phyloP scores from a whole-genome alignment of 1,284 basidiomycete species.

The Trametes sp. region DNA sequence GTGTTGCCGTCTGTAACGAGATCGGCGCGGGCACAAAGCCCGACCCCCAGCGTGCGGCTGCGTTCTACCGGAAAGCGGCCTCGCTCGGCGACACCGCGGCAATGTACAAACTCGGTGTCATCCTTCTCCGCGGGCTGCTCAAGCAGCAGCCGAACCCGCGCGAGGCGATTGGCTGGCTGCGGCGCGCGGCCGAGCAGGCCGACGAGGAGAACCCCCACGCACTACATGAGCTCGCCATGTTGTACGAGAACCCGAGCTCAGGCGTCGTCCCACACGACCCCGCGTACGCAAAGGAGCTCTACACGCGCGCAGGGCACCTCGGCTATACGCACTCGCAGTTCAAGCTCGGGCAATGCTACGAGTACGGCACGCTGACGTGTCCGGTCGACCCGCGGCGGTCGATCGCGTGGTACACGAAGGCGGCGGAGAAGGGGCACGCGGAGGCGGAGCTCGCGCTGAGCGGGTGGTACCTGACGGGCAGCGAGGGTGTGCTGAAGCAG shows the following conservation, averaged over 20 bases:
- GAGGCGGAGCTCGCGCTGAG: conserved; percentile 96
- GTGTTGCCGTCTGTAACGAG: conserved; percentile 98
- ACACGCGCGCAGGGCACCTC: conserved; percentile 92
- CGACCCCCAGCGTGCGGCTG: conserved; percentile 88
- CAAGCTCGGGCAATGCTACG: conserved; percentile 95
- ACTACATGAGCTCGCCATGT: conserved; percentile 92
- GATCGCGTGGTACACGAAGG: conserved; percentile 99
- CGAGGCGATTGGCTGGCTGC: conserved; percentile 95
- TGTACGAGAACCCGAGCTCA: conserved; percentile 84
- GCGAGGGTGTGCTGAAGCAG: conserved; percentile 96
- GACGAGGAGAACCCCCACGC: conserved; percentile 99
- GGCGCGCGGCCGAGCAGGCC: conserved; percentile 94
- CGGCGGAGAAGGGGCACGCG: conserved; percentile 93
- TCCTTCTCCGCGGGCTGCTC: conserved; percentile 86
- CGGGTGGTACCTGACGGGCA: conserved; percentile 97
- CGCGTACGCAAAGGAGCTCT: conserved; percentile 84
- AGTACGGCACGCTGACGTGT: conserved; percentile 91
- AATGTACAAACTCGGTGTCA: conserved; percentile 99
- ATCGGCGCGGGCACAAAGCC: conserved; percentile 97
- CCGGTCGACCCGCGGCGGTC: conserved; percentile 92
- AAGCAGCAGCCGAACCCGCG: conserved; percentile 88
- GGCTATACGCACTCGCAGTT: conserved; percentile 95
- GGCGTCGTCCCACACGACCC: conserved; percentile 78
- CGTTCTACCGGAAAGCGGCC: conserved; percentile 97
- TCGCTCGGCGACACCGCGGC: conserved; percentile 96